phyloP scores from a whole-genome alignment of 2,329 filamentous ascomycete genomes.

The Aotearoamyces nothofagi region DNA sequence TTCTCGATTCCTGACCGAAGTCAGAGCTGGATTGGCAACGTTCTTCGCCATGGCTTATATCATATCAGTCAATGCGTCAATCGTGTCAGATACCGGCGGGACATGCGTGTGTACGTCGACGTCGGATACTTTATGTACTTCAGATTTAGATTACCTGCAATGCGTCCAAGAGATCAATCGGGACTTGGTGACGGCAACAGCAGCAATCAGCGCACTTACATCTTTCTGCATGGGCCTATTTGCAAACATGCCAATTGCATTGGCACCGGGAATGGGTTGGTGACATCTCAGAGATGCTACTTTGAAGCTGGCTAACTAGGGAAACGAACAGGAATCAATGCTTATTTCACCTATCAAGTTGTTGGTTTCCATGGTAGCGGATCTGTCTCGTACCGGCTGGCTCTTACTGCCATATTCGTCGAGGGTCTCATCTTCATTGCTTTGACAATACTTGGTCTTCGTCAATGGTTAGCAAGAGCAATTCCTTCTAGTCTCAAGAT shows the following conservation, averaged over 20 bases:
- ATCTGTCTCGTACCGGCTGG: slow-evolving; percentile 57
- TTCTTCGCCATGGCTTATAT: slow-evolving; percentile 59
- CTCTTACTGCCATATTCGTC: slow-evolving; percentile 75
- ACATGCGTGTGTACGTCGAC: slow-evolving; percentile 56
- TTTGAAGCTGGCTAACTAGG: too few species aligned
- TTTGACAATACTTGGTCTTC: slow-evolving; percentile 64
- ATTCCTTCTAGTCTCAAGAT: slow-evolving; percentile 78
- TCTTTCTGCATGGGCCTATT: slow-evolving; percentile 76
- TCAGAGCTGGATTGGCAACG: slow-evolving; percentile 68
- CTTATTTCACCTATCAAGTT: slow-evolving; percentile 67
- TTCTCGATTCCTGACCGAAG: slow-evolving; percentile 67
- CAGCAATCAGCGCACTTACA: slow-evolving; percentile 64
- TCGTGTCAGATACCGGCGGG: slow-evolving; percentile 45
- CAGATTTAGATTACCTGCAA: slow-evolving; percentile 43
- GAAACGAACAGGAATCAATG: too few species aligned
- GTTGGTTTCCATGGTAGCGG: slow-evolving; percentile 66
- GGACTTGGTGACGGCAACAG: slow-evolving; percentile 72
- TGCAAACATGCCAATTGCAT: slow-evolving; percentile 57
- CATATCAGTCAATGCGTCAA: slow-evolving; percentile 42
- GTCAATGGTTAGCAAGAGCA: slow-evolving; percentile 75
- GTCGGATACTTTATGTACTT: slow-evolving; percentile 36
- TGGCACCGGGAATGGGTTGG: slow-evolving; percentile 66
- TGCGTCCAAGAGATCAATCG: slow-evolving; percentile 38
- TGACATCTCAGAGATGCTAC: too few species aligned
- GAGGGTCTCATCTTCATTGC: slow-evolving; percentile 77